Conservation (phyloP, 1,284 basidiomycete species). For the Microbotryum lychnidis-dioicae region DNA sequence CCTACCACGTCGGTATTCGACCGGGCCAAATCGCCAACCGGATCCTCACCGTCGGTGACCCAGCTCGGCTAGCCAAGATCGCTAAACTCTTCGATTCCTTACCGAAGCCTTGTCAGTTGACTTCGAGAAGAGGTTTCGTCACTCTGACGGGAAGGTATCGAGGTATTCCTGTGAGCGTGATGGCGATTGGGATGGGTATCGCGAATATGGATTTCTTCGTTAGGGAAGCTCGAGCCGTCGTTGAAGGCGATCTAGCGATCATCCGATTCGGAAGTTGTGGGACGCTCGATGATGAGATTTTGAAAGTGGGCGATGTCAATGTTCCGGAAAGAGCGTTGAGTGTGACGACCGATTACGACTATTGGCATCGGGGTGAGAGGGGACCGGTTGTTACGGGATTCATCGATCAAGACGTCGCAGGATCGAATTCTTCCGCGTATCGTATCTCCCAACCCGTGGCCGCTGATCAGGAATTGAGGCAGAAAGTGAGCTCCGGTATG, state of each 20-base stretch:
- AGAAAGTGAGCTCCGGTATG: constrained; percentile 19
- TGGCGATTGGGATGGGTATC: constrained; percentile 70
- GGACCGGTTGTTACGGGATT: constrained; percentile 39
- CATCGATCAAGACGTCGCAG: constrained; percentile 29
- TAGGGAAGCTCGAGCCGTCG: constrained; percentile 66
- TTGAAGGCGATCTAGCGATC: constrained; percentile 66
- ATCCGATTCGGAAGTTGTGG: constrained; percentile 75
- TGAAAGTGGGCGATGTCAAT: constrained; percentile 40
- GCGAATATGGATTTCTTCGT: constrained; percentile 78
- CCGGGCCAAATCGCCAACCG: constrained; percentile 68
- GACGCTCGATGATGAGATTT: constrained; percentile 61
- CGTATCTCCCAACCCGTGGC: constrained; percentile 59
- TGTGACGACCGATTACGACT: constrained; percentile 67
- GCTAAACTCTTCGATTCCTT: constrained; percentile 53
- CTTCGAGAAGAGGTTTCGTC: constrained; percentile 67
- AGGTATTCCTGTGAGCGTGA: constrained; percentile 58
- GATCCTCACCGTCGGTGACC: constrained; percentile 67
- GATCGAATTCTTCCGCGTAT: constrained; percentile 47
- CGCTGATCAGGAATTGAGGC: constrained; percentile 52
- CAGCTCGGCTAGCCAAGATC: constrained; percentile 57
- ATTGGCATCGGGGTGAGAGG: constrained; percentile 49
- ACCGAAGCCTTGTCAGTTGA: constrained; percentile 50
- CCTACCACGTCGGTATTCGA: background rate
- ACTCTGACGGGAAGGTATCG: constrained; percentile 70
- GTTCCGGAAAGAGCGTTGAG: constrained; percentile 49